Base-by-base conservation (phyloP, 306 rosid genomes). In the Vicia faba region DNA sequence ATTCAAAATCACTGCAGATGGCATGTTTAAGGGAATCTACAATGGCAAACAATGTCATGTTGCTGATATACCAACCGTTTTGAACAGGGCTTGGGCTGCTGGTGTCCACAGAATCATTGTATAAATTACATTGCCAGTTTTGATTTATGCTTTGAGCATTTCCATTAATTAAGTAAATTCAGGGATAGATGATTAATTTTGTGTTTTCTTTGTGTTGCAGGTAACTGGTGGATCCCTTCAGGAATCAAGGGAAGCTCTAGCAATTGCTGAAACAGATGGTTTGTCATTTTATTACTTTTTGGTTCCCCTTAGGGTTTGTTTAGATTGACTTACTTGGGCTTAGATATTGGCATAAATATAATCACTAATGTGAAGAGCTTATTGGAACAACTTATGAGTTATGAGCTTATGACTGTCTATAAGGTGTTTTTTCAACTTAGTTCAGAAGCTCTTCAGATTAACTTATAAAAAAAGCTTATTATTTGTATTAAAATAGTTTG, bases 191-290 rank as follows among this genome's bases (percentile, higher is more conserved):
- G 3, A 59, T 58, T 61, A 11, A 20, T 11, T 53, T 8, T 12
- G 16, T 26, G 31, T 63, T 73, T 5, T 16, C 0, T 78, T 23
- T 73, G 76, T 72, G 57, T 48, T 82, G 69, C 66, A 92, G 98
- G 98, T 92, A 46, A 87, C 96, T 39, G 97, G 98, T 68, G 97
- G 98, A 40, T 93, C 98, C n/a, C 88, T 89, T 16, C 85, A 88
- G 80, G 98, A 92, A 62, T 93, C 98, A 41, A 88, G 80, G 79
- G 88, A 93, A 61, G 98, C 98, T 33, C 87, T 93, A 57, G 84
- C 89, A 28, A 86, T 93, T 79, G 97, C 97, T 0, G 88, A 89
- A 83, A 88, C 93, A 5, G 96, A 93, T 83, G 97, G 96, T 93
- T 80, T 59, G 75, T 46, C 39, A 50, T 50, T 50, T 50, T 3